Evolutionary conservation across 2,329 filamentous ascomycete genomes (phyloP).

Genomic region (Cyclaneusma minus): DNA sequence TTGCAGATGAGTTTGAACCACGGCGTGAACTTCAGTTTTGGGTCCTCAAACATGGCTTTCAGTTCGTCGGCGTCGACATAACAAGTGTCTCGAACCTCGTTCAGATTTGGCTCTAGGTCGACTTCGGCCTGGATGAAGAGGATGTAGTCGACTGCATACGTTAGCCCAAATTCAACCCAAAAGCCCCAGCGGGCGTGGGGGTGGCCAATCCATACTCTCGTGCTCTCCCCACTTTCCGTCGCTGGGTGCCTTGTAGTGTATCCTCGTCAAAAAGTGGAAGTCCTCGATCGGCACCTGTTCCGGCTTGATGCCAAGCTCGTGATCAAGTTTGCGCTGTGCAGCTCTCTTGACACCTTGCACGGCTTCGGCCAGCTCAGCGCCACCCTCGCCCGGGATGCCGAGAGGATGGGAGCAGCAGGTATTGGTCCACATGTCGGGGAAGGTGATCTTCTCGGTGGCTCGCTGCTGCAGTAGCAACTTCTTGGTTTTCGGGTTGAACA

Average conservation of each 20-base stretch:
- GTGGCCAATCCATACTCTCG: slow-evolving; percentile 54
- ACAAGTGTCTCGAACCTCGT: slow-evolving; percentile 74
- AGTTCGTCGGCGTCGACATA: slow-evolving; percentile 76
- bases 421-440: slow-evolving; percentile 99
- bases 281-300: slow-evolving; percentile 81
- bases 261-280: slow-evolving; percentile 87
- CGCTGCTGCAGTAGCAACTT: slow-evolving; percentile 92
- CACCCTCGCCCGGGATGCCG: slow-evolving; percentile 81
- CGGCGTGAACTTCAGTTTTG: slow-evolving; percentile 73
- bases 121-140: slow-evolving; percentile 95
- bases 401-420: slow-evolving; percentile 98
- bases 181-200: too few relatives aligned
- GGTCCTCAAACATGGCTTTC: slow-evolving; percentile 72
- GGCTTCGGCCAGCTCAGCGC: slow-evolving; percentile 63
- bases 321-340: slow-evolving; percentile 82
- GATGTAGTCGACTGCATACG: slow-evolving; percentile 75
- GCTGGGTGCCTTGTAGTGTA: slow-evolving; percentile 95
- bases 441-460: slow-evolving; percentile 93
- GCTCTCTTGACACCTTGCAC: slow-evolving; percentile 80
- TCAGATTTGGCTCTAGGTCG: slow-evolving; percentile 64
- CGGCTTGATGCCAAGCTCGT: slow-evolving; percentile 84
- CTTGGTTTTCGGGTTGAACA: slow-evolving; percentile 88
- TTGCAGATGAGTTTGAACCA: slow-evolving; percentile 99
- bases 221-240: slow-evolving; percentile 98
- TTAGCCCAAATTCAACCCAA: slow-evolving; percentile 3